Conservation (phyloP, 805 yeast species). For the Monosporozyma solicola region DNA sequence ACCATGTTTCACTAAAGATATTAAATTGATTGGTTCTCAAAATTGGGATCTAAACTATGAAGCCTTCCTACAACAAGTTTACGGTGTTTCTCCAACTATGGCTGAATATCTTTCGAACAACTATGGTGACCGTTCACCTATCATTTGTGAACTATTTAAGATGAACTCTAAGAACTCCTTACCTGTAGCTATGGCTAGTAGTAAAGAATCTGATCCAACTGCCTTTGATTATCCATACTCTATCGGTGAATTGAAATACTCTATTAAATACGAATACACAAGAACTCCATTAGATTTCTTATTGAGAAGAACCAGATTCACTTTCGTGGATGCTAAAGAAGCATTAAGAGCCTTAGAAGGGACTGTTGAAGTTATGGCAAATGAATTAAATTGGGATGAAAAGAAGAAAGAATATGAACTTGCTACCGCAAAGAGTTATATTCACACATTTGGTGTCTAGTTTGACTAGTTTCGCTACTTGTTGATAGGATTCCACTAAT, state of each 20-base stretch:
- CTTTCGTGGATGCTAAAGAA: conserved; percentile 80
- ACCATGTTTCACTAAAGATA: conserved; percentile 34
- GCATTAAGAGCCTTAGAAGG: conserved; percentile 75
- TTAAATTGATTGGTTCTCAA: conserved; percentile 71
- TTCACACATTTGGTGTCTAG: conserved; percentile 41
- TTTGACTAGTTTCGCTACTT: background rate
- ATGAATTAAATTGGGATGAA: conserved; percentile 65
- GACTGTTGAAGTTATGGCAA: conserved; percentile 78
- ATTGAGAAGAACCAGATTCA: conserved; percentile 88
- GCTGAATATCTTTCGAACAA: conserved; percentile 77
- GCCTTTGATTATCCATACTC: conserved; percentile 75
- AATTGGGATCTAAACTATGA: conserved; percentile 64
- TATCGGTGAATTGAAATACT: conserved; percentile 80
- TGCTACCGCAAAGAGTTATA: conserved; percentile 44
- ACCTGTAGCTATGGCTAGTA: conserved; percentile 42
- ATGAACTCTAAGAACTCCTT: conserved; percentile 45
- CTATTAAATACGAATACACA: conserved; percentile 72
- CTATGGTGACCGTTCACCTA: conserved; percentile 84
- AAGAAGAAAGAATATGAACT: conserved; percentile 46
- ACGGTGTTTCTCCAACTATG: conserved; percentile 54
- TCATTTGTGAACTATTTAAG: conserved; percentile 52
- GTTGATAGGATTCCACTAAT: background rate
- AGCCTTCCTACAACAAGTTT: conserved; percentile 74
- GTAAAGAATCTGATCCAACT: conserved; percentile 14
- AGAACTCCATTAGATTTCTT: conserved; percentile 85